A percentile compares a stretch with the other conserved stretches of the same genome.
These are phyloP conservation scores for Daldinia vernicosa DNA, from an alignment of 495 filamentous ascomycete genomes.

Conservation along the genomic window DNA sequence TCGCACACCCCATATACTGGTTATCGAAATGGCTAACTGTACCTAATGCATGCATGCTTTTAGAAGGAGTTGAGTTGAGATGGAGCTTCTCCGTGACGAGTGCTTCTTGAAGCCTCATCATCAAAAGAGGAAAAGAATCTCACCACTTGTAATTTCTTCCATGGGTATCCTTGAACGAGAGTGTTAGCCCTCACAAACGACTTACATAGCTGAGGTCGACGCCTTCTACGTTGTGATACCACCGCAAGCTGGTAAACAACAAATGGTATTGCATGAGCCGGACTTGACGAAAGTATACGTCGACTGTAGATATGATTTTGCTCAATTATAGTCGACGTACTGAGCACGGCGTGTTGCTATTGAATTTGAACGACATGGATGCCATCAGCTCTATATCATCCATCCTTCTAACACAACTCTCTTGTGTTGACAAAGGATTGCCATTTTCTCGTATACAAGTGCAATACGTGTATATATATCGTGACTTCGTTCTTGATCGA, in stretches of 20 bases:
- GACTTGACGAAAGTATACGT: constrained; percentile 17
- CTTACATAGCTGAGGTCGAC: constrained; percentile 6
- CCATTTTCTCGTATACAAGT: too few species aligned
- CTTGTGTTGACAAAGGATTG: neutral
- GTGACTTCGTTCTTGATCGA: neutral
- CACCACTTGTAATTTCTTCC: constrained; percentile 2
- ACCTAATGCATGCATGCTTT: constrained; percentile 12
- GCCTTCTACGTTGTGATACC: constrained; percentile 26
- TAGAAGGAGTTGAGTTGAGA: neutral
- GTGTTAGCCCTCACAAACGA: constrained; percentile 4
- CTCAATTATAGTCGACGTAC: constrained; percentile 7
- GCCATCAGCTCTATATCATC: constrained; percentile 1
- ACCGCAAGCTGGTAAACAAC: constrained; percentile 9
- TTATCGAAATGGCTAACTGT: constrained; percentile 3
- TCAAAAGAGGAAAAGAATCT: constrained; percentile 4
- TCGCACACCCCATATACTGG: neutral
- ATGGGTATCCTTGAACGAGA: neutral
- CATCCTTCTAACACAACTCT: constrained; percentile 4
- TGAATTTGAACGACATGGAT: constrained; percentile 9
- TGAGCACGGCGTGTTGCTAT: constrained; percentile 19
- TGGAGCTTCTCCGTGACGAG: neutral
- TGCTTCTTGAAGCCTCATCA: neutral
- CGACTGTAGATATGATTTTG: constrained; percentile 11
- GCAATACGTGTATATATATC: neutral
- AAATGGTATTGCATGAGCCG: constrained; percentile 15